Evolutionary conservation across 805 yeast species (phyloP).

Genomic region (Blastobotrys mokoenaii): DNA sequence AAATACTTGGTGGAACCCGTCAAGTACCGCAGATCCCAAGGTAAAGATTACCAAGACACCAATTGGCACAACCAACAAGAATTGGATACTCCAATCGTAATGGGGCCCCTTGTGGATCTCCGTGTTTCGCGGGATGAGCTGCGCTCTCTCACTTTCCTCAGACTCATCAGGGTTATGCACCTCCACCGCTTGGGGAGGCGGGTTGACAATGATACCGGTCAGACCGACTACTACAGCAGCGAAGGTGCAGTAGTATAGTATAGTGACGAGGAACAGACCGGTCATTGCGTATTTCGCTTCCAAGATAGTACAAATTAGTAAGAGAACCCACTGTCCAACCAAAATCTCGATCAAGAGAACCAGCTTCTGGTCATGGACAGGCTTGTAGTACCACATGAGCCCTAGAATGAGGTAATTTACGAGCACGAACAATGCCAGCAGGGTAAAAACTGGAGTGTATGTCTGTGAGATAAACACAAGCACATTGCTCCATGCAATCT

Average conservation of each 20-base stretch:
- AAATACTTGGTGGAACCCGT: slow-evolving; percentile 60
- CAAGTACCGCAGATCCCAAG: slow-evolving; percentile 47
- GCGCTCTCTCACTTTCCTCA: slow-evolving; percentile 3
- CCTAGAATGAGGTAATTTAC: slow-evolving; percentile 51
- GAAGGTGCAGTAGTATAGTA: slow-evolving; percentile 33
- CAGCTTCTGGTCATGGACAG: slow-evolving; percentile 53
- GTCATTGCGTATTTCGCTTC: slow-evolving; percentile 40
- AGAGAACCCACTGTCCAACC: slow-evolving; percentile 46
- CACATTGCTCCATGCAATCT: slow-evolving; percentile 39
- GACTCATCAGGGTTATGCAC: slow-evolving; percentile 6
- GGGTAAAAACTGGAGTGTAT: slow-evolving; percentile 41
- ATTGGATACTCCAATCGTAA: slow-evolving; percentile 80
- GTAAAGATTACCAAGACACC: slow-evolving; percentile 47
- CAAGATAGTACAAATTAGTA: slow-evolving; percentile 43
- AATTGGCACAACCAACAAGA: slow-evolving; percentile 57
- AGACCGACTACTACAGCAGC: slow-evolving; percentile 36
- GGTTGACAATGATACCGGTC: slow-evolving; percentile 32
- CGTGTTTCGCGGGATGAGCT: background rate
- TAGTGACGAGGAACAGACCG: slow-evolving; percentile 37
- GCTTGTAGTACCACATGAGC: slow-evolving; percentile 32
- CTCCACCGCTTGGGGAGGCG: slow-evolving; percentile 1
- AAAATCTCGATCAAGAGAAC: slow-evolving; percentile 47
- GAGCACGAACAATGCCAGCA: slow-evolving; percentile 40
- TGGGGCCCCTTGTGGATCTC: slow-evolving; percentile 22
- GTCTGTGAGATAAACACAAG: slow-evolving; percentile 44